These are phyloP conservation scores for Ligustrum vulgare DNA, from an alignment of 257 asterid species.

Conservation along the genomic window DNA sequence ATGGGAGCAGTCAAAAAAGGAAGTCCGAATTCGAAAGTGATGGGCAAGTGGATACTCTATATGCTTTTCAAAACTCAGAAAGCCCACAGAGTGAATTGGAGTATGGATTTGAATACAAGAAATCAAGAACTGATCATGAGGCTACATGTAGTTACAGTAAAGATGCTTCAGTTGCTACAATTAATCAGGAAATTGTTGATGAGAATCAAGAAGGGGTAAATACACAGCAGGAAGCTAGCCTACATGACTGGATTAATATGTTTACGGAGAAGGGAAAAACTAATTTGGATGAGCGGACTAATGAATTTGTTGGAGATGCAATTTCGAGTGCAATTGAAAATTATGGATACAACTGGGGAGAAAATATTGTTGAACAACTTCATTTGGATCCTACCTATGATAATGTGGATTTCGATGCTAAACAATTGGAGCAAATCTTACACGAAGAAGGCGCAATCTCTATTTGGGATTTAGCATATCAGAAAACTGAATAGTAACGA, in stretches of 20 bases:
- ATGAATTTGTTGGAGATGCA: constrained; percentile 10
- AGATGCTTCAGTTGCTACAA: not conserved
- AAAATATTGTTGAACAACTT: constrained; percentile 22
- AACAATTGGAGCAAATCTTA: constrained; percentile 21
- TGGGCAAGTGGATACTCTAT: not conserved
- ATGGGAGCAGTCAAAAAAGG: constrained; percentile 35
- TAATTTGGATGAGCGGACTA: not conserved
- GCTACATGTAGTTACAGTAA: not conserved
- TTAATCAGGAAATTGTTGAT: constrained; percentile 7
- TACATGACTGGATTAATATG: constrained; percentile 31
- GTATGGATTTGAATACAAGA: constrained; percentile 32
- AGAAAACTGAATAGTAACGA: constrained; percentile 8
- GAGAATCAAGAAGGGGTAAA: not conserved
- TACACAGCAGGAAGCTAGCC: not conserved
- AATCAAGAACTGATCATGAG: constrained; percentile 31
- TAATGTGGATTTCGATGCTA: constrained; percentile 20
- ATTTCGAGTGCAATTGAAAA: not conserved
- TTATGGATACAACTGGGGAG: constrained; percentile 34
- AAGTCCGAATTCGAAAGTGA: constrained; percentile 23
- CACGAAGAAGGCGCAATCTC: constrained; percentile 36
- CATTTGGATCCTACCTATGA: constrained; percentile 19
- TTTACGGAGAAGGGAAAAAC: constrained; percentile 10
- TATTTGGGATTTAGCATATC: constrained; percentile 57
- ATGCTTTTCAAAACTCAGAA: constrained; percentile 13
- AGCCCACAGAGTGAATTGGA: constrained; percentile 23